phyloP scores from a whole-genome alignment of 495 filamentous ascomycete genomes.

The Aspergillus sclerotiicarbonarius region DNA sequence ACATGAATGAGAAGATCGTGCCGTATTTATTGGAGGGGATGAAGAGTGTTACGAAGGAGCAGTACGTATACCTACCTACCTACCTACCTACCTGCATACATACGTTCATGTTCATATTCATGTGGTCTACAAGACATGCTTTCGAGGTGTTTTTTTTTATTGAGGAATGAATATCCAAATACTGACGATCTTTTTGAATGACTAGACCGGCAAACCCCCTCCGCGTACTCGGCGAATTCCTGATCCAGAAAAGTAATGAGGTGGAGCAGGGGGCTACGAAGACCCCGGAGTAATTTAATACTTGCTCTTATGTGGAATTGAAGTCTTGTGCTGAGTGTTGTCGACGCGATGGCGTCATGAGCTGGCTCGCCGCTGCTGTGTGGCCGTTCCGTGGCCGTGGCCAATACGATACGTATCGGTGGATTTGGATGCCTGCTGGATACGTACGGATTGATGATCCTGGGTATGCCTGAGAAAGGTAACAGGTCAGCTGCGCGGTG shows the following conservation, averaged over 20 bases:
- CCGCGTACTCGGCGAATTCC: conserved; percentile 78
- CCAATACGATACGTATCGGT: too few relatives aligned
- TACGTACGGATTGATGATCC: too few relatives aligned
- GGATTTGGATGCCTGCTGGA: too few relatives aligned
- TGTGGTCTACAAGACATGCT: too few relatives aligned
- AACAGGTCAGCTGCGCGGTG: too few relatives aligned
- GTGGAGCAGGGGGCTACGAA: conserved; percentile 45
- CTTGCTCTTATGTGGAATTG: not conserved
- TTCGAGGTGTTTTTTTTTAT: too few relatives aligned
- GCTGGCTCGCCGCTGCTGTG: too few relatives aligned
- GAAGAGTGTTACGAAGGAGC: conserved; percentile 80
- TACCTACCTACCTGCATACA: too few relatives aligned
- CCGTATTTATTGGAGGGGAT: conserved; percentile 84
- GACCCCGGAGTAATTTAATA: conserved; percentile 22
- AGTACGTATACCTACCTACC: conserved; percentile 55
- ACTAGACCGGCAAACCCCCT: conserved; percentile 75
- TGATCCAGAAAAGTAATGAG: conserved; percentile 79
- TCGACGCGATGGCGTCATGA: too few relatives aligned
- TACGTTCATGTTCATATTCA: too few relatives aligned
- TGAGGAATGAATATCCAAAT: not conserved
- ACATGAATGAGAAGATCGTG: conserved; percentile 87
- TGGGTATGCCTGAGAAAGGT: too few relatives aligned
- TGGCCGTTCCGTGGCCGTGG: too few relatives aligned
- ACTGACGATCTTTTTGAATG: conserved; percentile 4
- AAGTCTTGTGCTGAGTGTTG: not conserved